These are phyloP conservation scores for Coemansia sp. DNA, from an alignment of 192 early-diverging fungal genomes.

Conservation along the genomic window DNA sequence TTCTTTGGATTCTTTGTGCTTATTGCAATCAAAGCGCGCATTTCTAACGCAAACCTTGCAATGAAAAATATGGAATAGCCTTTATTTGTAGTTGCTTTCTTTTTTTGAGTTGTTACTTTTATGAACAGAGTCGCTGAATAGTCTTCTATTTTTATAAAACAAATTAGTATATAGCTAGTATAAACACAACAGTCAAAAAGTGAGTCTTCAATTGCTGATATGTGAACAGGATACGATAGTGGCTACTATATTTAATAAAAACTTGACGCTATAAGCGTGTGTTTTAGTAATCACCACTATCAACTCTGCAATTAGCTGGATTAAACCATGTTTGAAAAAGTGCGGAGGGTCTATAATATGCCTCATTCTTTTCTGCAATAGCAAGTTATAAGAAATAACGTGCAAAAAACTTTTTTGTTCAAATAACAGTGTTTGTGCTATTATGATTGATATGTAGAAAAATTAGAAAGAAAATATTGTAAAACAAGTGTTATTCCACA, in stretches of 20 bases:
- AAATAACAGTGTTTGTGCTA: too few species aligned
- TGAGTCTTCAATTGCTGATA: not conserved
- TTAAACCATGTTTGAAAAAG: not conserved
- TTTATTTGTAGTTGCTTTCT: not conserved
- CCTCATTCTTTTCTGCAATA: not conserved
- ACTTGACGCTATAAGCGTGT: not conserved
- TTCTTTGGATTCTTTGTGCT: slow-evolving; percentile 6
- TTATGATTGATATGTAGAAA: not conserved
- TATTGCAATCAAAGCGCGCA: slow-evolving; percentile 2
- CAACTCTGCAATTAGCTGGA: not conserved
- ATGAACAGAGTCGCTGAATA: not conserved
- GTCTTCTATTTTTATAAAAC: not conserved
- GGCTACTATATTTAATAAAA: not conserved
- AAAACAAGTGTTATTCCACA: not conserved
- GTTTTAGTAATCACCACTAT: not conserved
- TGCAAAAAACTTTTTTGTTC: not conserved
- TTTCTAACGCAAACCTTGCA: not conserved
- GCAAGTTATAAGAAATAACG: not conserved
- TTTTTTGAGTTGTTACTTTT: slow-evolving; percentile 1
- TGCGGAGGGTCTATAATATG: not conserved
- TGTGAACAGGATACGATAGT: not conserved
- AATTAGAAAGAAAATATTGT: not conserved
- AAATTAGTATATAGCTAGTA: not conserved
- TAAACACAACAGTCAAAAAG: not conserved
- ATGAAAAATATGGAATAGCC: not conserved